These are phyloP conservation scores for Coriolopsis trogii DNA, from an alignment of 1,284 basidiomycete species.

Conservation along the genomic window DNA sequence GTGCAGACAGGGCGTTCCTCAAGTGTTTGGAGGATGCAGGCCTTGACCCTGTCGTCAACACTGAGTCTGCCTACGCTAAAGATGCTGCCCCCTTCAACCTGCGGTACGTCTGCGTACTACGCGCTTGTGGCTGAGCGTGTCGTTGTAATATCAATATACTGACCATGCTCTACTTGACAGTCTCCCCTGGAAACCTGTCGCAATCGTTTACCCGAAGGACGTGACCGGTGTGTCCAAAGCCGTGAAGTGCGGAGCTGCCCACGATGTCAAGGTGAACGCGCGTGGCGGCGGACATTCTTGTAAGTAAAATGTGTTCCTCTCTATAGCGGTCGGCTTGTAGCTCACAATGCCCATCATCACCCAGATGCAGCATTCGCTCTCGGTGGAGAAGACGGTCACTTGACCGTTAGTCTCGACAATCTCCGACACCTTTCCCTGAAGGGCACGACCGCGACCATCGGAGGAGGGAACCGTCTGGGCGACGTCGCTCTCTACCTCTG, in stretches of 20 bases:
- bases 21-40: slow-evolving; percentile 6
- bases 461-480: slow-evolving; percentile 8
- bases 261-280: slow-evolving; percentile 14
- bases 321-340: neutral
- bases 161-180: neutral
- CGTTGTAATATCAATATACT: neutral
- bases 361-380: slow-evolving; percentile 9
- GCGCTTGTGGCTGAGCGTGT: neutral
- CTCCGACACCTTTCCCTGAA: slow-evolving; percentile 10
- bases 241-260: slow-evolving; percentile 4
- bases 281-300: slow-evolving; percentile 13
- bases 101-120: neutral
- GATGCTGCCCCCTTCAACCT: slow-evolving; percentile 10
- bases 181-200: slow-evolving; percentile 5
- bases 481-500: slow-evolving; percentile 14
- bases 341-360: neutral
- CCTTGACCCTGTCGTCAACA: slow-evolving; percentile 7
- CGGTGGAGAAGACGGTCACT: slow-evolving; percentile 12
- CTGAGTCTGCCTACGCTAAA: neutral
- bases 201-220: slow-evolving; percentile 5
- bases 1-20: neutral
- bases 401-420: slow-evolving; percentile 13
- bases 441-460: slow-evolving; percentile 7
- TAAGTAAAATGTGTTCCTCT: neutral
- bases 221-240: slow-evolving; percentile 1